Percentiles rank a stretch among this genome's conserved stretches.
These are phyloP conservation scores for Penstemon eatonii DNA, from an alignment of 257 asterid species.

Conservation along the genomic window DNA sequence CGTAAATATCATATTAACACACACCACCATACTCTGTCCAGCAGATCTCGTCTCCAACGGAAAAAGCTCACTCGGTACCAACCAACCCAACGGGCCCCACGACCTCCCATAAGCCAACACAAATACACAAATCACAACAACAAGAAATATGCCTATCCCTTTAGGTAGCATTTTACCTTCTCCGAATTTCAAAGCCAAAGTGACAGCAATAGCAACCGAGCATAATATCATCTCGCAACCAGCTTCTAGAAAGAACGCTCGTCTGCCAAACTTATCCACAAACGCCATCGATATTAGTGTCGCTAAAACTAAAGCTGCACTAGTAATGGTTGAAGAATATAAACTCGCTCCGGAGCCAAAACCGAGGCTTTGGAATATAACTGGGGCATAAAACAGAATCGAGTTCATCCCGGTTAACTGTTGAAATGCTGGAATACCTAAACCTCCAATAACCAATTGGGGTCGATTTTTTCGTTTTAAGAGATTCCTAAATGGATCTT, in stretches of 20 bases:
- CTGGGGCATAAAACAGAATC: conserved; percentile 79
- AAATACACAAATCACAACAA: conserved; percentile 57
- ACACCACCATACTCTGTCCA: conserved; percentile 84
- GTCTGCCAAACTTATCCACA: conserved; percentile 78
- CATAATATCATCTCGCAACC: conserved; percentile 66
- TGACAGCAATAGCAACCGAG: conserved; percentile 66
- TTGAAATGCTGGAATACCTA: conserved; percentile 74
- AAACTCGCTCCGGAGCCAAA: conserved; percentile 64
- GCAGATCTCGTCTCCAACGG: conserved; percentile 89
- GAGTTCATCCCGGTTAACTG: conserved; percentile 78
- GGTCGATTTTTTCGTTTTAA: conserved; percentile 57
- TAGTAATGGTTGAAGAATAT: conserved; percentile 56
- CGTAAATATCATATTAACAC: conserved; percentile 87
- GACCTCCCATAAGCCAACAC: conserved; percentile 75
- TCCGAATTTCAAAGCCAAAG: conserved; percentile 69
- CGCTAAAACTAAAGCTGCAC: conserved; percentile 62
- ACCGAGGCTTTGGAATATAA: conserved; percentile 75
- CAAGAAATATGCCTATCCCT: conserved; percentile 49
- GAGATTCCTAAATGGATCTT: conserved; percentile 64
- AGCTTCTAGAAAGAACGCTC: conserved; percentile 81
- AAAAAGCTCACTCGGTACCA: conserved; percentile 82
- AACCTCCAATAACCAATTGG: conserved; percentile 53
- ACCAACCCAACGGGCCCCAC: conserved; percentile 90
- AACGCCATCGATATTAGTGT: conserved; percentile 68
- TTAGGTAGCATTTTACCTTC: conserved; percentile 55